A percentile compares a stretch with the other conserved stretches of the same genome.
phyloP scores from a whole-genome alignment of 106 monocot species.

The Allium sativum region DNA sequence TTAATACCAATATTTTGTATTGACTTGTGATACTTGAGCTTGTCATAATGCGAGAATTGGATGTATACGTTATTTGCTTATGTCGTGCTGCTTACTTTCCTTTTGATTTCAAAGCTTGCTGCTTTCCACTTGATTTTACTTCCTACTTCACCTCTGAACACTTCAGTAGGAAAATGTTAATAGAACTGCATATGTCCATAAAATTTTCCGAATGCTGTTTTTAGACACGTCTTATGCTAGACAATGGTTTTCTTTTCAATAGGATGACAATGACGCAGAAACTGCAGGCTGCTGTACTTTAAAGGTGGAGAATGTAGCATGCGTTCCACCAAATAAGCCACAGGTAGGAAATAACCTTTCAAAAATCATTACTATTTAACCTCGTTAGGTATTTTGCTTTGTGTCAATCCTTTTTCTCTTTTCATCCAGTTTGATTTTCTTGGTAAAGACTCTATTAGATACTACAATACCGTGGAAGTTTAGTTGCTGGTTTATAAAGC shows the following conservation, averaged over 20 bases:
- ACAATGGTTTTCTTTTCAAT: not conserved
- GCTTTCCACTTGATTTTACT: not conserved
- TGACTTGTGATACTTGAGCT: no score
- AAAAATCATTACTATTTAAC: not conserved
- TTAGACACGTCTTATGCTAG: not conserved
- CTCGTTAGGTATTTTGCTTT: not conserved
- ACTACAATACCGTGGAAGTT: conserved; percentile 88
- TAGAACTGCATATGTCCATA: not conserved
- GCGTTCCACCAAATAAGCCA: conserved; percentile 77
- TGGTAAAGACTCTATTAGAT: conserved; percentile 97
- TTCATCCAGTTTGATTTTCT: conserved; percentile 87
- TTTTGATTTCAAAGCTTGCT: no score
- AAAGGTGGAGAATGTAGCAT: conserved; percentile 83
- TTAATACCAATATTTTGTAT: no score
- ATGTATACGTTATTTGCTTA: no score
- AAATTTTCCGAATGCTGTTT: not conserved
- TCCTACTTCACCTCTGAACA: not conserved
- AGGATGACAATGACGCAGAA: conserved; percentile 98
- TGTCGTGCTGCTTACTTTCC: no score
- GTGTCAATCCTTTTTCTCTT: conserved; percentile 6
- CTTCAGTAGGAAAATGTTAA: not conserved
- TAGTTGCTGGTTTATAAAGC: conserved; percentile 75
- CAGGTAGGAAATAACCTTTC: conserved; percentile 29
- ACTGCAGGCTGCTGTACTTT: conserved; percentile 96
- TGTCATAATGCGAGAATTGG: no score